Evolutionary conservation across 2,329 filamentous ascomycete species (phyloP), one percentile per base, ranked within the genome.

Genomic region (Anthostomella pinea): DNA sequence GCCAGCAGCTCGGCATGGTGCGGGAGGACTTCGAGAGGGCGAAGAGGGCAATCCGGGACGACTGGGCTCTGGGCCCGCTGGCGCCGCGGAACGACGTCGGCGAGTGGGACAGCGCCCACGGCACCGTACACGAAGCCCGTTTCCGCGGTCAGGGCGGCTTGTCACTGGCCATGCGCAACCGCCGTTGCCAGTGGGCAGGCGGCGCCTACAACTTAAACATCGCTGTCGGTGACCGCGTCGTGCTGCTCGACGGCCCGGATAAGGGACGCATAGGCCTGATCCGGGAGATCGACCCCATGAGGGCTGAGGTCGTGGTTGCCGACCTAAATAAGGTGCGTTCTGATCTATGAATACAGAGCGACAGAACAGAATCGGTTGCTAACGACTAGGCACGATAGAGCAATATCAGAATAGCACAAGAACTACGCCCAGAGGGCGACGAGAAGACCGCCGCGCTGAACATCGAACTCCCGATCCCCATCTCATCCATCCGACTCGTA

Each of bases 211-310:
- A 73, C 60, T 69, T 86, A 43, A 83, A 80, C 48, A 67, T 90
- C 40, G 75, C 72, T 16, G 57, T 66, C 4, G 81, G 82, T 6
- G 93, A 97, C 64, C 77, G 93, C 41, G 89, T 96, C 20, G 86
- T 91, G 35, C 67, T 97, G 40, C 66, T 88, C 35, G 79, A 83
- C 43, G 90, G 91, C 7, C 75, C 74, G 22, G 85, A 93, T 55
- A 85, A 82, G 67, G 89, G 89, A 54, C 87, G 83, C 67, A 93
- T 98, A 63, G 86, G 87, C 33, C 67, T 68, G n/a, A 77, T 97
- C 28, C 62, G 60, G 41, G 60, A 68, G 2, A 68, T 94, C 29
- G 66, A 79, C 47, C 44, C 56, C 4, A 62, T 72, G 8, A 67
- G 64, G 29, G 81, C 79, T 43, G 73, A 74, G 44, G 68, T 87